A percentile compares a stretch with the other conserved stretches of the same genome.
Conservation (phyloP, 2,329 filamentous ascomycete species). For the Penicillium sp. region DNA sequence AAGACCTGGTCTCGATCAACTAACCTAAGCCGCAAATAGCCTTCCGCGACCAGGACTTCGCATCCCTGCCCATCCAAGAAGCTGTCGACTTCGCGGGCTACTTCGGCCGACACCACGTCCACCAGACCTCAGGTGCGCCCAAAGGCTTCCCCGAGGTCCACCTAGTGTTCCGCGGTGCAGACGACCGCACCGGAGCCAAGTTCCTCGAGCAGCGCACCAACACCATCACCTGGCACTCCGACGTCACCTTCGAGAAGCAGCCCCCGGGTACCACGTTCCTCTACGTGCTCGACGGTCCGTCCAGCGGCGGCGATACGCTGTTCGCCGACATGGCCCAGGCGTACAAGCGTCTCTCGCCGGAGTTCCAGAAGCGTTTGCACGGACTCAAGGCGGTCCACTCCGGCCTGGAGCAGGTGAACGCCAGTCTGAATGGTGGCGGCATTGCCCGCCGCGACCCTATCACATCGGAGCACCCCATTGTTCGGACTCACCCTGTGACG, state of each 20-base stretch:
- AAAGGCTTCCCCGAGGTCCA: conserved; percentile 72
- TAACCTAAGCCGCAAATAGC: conserved; percentile 37
- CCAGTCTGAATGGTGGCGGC: conserved; percentile 63
- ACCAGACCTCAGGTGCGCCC: conserved; percentile 73
- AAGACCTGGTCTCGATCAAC: background rate
- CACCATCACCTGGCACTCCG: conserved; percentile 83
- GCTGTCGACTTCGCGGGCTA: conserved; percentile 69
- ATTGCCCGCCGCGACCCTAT: conserved; percentile 75
- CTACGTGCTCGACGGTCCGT: conserved; percentile 79
- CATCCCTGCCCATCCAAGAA: conserved; percentile 65
- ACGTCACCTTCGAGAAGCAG: conserved; percentile 83
- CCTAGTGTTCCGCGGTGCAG: conserved; percentile 70
- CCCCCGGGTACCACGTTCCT: conserved; percentile 87
- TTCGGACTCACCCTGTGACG: conserved; percentile 76
- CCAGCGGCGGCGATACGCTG: conserved; percentile 77
- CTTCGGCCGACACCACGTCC: conserved; percentile 78
- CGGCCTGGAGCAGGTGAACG: conserved; percentile 73
- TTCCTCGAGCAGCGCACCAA: conserved; percentile 71
- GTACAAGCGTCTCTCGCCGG: conserved; percentile 74
- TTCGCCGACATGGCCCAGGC: conserved; percentile 78
- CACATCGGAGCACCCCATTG: conserved; percentile 69
- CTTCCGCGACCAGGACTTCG: conserved; percentile 73
- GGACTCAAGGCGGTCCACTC: conserved; percentile 79
- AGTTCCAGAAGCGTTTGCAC: conserved; percentile 75
- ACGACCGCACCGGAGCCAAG: conserved; percentile 58